A percentile compares a stretch with the other conserved stretches of the same genome.
Conservation (phyloP, 2,329 filamentous ascomycete genomes). For the Clonostachys solani region DNA sequence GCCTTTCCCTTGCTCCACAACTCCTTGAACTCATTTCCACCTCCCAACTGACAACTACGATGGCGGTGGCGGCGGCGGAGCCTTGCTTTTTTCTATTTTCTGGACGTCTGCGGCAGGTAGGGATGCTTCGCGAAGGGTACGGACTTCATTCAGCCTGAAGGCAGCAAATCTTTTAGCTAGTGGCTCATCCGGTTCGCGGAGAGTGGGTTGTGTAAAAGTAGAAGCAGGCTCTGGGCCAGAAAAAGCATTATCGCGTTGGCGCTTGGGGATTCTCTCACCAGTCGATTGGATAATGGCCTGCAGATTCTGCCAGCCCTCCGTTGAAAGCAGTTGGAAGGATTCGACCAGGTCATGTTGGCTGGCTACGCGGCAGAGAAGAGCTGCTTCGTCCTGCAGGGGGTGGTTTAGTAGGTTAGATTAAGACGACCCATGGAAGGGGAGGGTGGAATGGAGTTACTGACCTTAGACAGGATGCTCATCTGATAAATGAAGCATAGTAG, state of each 20-base stretch:
- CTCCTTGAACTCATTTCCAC: too few relatives aligned
- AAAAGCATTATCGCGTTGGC: slow-evolving; percentile 35
- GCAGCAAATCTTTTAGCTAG: slow-evolving; percentile 65
- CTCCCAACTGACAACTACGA: too few relatives aligned
- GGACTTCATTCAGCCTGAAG: slow-evolving; percentile 54
- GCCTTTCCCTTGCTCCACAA: too few relatives aligned
- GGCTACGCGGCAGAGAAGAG: slow-evolving; percentile 80
- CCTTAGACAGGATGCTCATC: slow-evolving; percentile 81
- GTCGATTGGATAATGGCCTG: slow-evolving; percentile 91
- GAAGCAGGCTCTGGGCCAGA: slow-evolving; percentile 15
- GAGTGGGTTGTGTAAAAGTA: slow-evolving; percentile 10
- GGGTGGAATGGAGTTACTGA: slow-evolving; percentile 33
- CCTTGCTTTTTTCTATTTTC: too few relatives aligned
- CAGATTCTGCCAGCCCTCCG: slow-evolving; percentile 89
- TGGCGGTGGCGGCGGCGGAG: too few relatives aligned
- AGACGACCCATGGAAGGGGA: not conserved
- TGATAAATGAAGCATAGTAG: slow-evolving; percentile 81
- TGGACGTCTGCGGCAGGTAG: too few relatives aligned
- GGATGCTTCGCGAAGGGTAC: not conserved
- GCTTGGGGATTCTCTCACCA: slow-evolving; percentile 93
- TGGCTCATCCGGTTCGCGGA: slow-evolving; percentile 40
- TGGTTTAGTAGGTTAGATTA: slow-evolving; percentile 6
- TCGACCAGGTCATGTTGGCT: slow-evolving; percentile 76
- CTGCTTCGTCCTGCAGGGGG: slow-evolving; percentile 72
- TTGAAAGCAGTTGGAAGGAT: slow-evolving; percentile 78